Conservation (phyloP, 2,329 filamentous ascomycete species). For the Trichoderma harzianum region DNA sequence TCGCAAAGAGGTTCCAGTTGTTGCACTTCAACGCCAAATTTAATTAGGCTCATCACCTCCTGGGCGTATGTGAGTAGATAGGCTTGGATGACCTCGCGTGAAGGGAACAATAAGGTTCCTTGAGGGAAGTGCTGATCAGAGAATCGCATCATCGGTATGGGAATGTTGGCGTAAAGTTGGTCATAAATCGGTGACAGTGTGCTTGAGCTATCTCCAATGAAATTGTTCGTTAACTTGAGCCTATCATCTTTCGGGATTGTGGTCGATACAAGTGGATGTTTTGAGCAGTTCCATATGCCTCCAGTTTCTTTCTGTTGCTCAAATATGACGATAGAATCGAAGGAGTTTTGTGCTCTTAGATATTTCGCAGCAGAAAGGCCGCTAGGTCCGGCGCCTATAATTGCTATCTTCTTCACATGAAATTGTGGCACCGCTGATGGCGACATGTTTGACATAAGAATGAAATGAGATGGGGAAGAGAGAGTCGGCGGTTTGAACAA, state of each 20-base stretch:
- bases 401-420: slow-evolving; percentile 60
- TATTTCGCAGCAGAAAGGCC: slow-evolving; percentile 81
- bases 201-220: slow-evolving; percentile 58
- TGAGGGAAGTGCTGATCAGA: slow-evolving; percentile 64
- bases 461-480: too few relatives aligned
- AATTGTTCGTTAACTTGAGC: slow-evolving; percentile 63
- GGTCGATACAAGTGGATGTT: slow-evolving; percentile 44
- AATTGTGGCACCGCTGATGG: slow-evolving; percentile 30
- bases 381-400: slow-evolving; percentile 79
- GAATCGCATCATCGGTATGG: slow-evolving; percentile 75
- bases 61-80: slow-evolving; percentile 72
- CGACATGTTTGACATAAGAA: neutral
- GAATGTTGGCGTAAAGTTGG: slow-evolving; percentile 83
- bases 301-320: slow-evolving; percentile 76
- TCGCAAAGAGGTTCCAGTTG: slow-evolving; percentile 43
- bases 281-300: slow-evolving; percentile 72
- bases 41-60: slow-evolving; percentile 63
- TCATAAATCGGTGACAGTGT: slow-evolving; percentile 82
- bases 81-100: slow-evolving; percentile 63
- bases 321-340: slow-evolving; percentile 69
- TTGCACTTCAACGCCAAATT: slow-evolving; percentile 67
- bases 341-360: slow-evolving; percentile 65
- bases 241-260: slow-evolving; percentile 41
- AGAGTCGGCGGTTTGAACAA: neutral
- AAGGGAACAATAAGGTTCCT: slow-evolving; percentile 69